Base-by-base conservation (phyloP, 176 grass and related monocot species). In the Triticum urartu region DNA sequence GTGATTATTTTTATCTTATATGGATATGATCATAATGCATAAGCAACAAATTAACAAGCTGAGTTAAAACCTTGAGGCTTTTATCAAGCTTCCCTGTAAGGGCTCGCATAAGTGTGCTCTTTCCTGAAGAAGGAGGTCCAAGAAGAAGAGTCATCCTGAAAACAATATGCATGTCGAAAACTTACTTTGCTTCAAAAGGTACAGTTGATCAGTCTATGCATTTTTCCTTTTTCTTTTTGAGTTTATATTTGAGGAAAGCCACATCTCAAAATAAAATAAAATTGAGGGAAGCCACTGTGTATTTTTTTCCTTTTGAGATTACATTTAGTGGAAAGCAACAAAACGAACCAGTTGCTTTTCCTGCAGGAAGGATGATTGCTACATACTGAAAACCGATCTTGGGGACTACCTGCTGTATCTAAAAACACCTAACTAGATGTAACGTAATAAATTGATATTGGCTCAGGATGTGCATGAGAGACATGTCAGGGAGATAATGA, bases 81-180 rank as follows among this genome's bases (percentile, higher is more conserved):
- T 92, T 93, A 14, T 94, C 93, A 88, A 86, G 88, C 87, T 95
- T 98, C 35, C 93, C 93, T 5, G 91, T 68, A 28, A 98, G 89
- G 6, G 91, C 91, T 59, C 92, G 84, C 86, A 98, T 87, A 21
- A 98, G 93, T 20, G 91, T 90, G 80, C 93, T 95, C 86, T 98
- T 98, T 67, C 95, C 95, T 70, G 93, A 95, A 30, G 89, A 88
- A 69, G 95, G 93, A 89, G 95, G 95, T 72, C 95, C 95, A 64
- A 98, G 93, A 82, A 98, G 91, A 92, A 98, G 93, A 14, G 96
- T 95, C 96, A 95, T 92, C 90, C 96, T 98, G 86, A 68, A 58
- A 58, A 58, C 54, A 58, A 58, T 17, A 58, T 20, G 54, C 15
- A 58, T 17, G n/a, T 92, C 90, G 81, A 84, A 81, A 4, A 62